A percentile compares a stretch with the other conserved stretches of the same genome.
Evolutionary conservation across 768 basidiomycete genomes (phyloP).

Genomic region (Boletus eberwhitei): DNA sequence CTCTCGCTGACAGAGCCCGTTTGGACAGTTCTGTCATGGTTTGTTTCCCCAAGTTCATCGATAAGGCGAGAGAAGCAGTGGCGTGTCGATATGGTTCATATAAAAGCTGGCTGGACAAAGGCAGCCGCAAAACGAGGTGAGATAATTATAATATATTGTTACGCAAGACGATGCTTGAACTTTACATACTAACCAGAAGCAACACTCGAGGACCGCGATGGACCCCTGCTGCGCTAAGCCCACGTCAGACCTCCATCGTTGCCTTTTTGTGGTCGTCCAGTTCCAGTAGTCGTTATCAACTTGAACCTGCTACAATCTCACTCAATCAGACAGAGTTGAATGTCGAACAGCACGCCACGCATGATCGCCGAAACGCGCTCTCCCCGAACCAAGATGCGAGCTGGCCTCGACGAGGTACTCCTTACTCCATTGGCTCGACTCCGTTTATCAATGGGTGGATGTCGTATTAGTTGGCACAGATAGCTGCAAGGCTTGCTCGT

Average conservation of each 20-base stretch:
- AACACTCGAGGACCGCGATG: slow-evolving; percentile 12
- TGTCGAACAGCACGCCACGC: slow-evolving; percentile 1
- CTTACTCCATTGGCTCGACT: not conserved
- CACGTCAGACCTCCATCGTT: not conserved
- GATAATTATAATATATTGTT: slow-evolving; percentile 16
- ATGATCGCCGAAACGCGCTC: slow-evolving; percentile 5
- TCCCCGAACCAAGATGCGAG: slow-evolving; percentile 17
- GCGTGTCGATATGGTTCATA: slow-evolving; percentile 4
- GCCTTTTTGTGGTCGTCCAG: slow-evolving; percentile 1
- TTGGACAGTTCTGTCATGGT: slow-evolving; percentile 27
- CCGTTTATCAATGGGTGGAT: not conserved
- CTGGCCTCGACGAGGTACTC: slow-evolving; percentile 30
- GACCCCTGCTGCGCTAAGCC: not conserved
- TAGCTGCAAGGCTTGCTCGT: slow-evolving; percentile 23
- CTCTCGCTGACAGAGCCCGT: slow-evolving; percentile 16
- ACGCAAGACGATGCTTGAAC: slow-evolving; percentile 6
- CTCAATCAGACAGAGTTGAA: not conserved
- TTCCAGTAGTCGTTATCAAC: not conserved
- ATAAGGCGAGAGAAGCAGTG: slow-evolving; percentile 18
- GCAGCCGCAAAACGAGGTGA: slow-evolving; percentile 9
- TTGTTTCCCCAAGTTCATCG: slow-evolving; percentile 26
- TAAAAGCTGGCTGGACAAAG: slow-evolving; percentile 13
- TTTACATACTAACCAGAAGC: slow-evolving; percentile 12
- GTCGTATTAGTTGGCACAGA: slow-evolving; percentile 21
- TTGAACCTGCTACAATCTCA: not conserved